phyloP scores from a whole-genome alignment of 1,284 basidiomycete genomes.

The Cryptococcus sp. region DNA sequence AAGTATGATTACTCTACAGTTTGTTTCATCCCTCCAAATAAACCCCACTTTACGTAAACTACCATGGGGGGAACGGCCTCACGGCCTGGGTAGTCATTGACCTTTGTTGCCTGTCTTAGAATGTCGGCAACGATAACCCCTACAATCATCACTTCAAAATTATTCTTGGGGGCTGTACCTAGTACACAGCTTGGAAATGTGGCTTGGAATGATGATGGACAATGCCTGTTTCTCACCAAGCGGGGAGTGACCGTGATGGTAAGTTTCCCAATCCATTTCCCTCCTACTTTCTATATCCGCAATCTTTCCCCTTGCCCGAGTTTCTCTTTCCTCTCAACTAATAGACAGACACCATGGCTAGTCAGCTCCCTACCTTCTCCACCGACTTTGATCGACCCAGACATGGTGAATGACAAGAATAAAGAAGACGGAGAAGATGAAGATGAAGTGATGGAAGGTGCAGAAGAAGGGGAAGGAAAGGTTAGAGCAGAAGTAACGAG shows the following conservation, averaged over 20 bases:
- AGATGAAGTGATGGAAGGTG: too few relatives aligned
- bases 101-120: too few relatives aligned
- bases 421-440: neutral
- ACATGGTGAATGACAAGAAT: slow-evolving; percentile 2
- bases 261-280: too few relatives aligned
- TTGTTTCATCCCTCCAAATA: too few relatives aligned
- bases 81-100: too few relatives aligned
- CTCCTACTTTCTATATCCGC: too few relatives aligned
- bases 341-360: slow-evolving; percentile 33
- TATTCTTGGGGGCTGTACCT: slow-evolving; percentile 9
- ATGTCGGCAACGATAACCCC: slow-evolving; percentile 3
- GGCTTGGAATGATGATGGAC: slow-evolving; percentile 40
- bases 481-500: slow-evolving; percentile 10
- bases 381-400: slow-evolving; percentile 18
- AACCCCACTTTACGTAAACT: too few relatives aligned
- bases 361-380: slow-evolving; percentile 24
- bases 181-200: slow-evolving; percentile 18
- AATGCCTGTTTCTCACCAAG: slow-evolving; percentile 29
- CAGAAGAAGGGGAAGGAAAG: too few relatives aligned
- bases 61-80: too few relatives aligned
- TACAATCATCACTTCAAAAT: slow-evolving; percentile 11
- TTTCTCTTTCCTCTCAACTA: neutral
- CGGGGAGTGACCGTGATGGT: slow-evolving; percentile 26
- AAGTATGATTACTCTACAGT: too few relatives aligned
- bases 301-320: too few relatives aligned